Percentiles rank a stretch among this genome's conserved stretches.
phyloP scores from a whole-genome alignment of 352 stramenopile species.

The Globisporangium alternatum region DNA sequence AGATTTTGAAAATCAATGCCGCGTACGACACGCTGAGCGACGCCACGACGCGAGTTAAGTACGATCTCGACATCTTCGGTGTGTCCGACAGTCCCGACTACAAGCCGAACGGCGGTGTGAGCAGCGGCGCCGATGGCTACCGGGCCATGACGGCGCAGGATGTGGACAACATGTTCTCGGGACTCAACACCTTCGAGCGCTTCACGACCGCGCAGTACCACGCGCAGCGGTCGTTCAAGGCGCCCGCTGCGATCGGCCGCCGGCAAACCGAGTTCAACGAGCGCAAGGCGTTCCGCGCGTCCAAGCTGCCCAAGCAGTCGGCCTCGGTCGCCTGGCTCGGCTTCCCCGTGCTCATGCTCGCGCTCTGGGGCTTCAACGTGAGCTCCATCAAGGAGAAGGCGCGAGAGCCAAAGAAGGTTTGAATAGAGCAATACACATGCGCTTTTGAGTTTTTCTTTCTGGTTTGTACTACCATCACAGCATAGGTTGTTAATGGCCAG shows the following conservation, averaged over 20 bases:
- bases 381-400: slow-evolving; percentile 51
- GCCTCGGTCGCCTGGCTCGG: slow-evolving; percentile 58
- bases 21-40: slow-evolving; percentile 72
- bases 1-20: slow-evolving; percentile 71
- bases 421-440: background rate
- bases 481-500: background rate
- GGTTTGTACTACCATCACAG: background rate
- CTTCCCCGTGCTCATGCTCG: slow-evolving; percentile 51
- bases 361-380: slow-evolving; percentile 62
- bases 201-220: slow-evolving; percentile 80
- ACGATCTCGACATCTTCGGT: slow-evolving; percentile 73
- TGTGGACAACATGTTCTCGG: slow-evolving; percentile 73
- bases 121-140: slow-evolving; percentile 33
- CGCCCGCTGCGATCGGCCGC: slow-evolving; percentile 54
- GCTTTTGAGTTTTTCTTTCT: too few species aligned
- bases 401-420: slow-evolving; percentile 32
- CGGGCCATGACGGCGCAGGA: slow-evolving; percentile 67
- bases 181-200: slow-evolving; percentile 68
- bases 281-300: slow-evolving; percentile 63
- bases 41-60: slow-evolving; percentile 43
- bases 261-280: slow-evolving; percentile 59
- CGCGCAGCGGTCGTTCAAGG: slow-evolving; percentile 44
- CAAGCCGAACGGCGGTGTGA: background rate
- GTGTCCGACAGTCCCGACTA: slow-evolving; percentile 40
- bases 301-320: slow-evolving; percentile 59